Percentiles rank a stretch among this genome's conserved stretches.
phyloP scores from a whole-genome alignment of 106 monocot genomes.

The Phalaenopsis equestris region DNA sequence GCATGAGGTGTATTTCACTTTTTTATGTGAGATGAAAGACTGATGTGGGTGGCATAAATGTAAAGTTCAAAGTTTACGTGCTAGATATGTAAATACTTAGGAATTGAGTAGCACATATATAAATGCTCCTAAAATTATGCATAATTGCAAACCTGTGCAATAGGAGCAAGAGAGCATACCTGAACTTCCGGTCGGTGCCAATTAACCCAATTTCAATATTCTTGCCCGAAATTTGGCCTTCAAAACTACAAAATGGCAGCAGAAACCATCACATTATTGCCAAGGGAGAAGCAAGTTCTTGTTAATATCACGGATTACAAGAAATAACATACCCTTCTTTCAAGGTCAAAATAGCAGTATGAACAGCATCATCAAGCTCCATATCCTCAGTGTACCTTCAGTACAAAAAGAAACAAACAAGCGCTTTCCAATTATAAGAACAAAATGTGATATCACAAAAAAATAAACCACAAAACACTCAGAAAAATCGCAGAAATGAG shows the following conservation, averaged over 20 bases:
- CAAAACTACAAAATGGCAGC: constrained; percentile 49
- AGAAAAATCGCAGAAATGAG: too few relatives aligned
- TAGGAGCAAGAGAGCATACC: constrained; percentile 25
- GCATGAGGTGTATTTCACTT: too few relatives aligned
- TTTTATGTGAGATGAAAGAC: too few relatives aligned
- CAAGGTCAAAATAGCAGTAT: constrained; percentile 93
- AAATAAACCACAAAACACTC: background rate
- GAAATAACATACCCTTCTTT: constrained; percentile 84
- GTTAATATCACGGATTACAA: background rate
- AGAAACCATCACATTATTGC: constrained; percentile 4
- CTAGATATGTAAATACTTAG: too few relatives aligned
- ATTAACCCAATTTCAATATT: constrained; percentile 99
- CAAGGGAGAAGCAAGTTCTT: background rate
- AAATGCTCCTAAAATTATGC: background rate
- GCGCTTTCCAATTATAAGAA: background rate
- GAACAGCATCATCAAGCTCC: constrained; percentile 99
- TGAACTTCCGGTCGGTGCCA: constrained; percentile 68
- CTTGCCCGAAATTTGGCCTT: constrained; percentile 94
- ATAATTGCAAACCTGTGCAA: background rate
- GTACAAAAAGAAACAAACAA: background rate
- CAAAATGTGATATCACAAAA: background rate
- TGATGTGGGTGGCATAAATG: too few relatives aligned
- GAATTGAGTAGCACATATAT: too few relatives aligned
- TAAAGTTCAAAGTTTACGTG: too few relatives aligned
- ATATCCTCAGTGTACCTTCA: constrained; percentile 95